Base-by-base conservation (phyloP, 345 rosid species). In the Eucalyptus cloeziana region DNA sequence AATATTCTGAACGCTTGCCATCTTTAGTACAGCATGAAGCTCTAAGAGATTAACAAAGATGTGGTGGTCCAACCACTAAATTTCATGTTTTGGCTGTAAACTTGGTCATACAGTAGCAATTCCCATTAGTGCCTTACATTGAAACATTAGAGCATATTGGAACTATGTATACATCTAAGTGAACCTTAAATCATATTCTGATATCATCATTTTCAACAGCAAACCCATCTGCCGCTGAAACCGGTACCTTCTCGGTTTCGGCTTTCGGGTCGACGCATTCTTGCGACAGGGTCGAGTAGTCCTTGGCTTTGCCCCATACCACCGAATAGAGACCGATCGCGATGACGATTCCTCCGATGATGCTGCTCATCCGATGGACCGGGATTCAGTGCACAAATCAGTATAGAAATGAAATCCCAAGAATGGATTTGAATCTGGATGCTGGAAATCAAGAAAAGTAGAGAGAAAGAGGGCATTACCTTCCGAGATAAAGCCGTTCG, bases 251-350 rank as follows among this genome's bases (percentile, higher is more conserved):
- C 30, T 79, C 90, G 54, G 88, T 86, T 50, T 88, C 90, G 52
- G 43, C 92, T 62, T 88, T 91, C 13, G 81, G 87, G 13, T 62
- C 67, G 25, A 21, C 79, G 19, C 86, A 31, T 54, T 31, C 88
- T 86, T 33, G 89, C 9, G 25, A 58, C 7, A 88, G 87, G 25
- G 50, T 87, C 47, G 89, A 87, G 86, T 89, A 93, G 88, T 96
- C 97, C 88, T 95, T 96, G 91, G 93, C 90, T 89, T 95, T 95
- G 1, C 96, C 97, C 97, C 95, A 95, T 90, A 93, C 95, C 44
- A 96, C 96, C 8, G 90, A 87, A 64, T 95, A 96, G 17, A 95
- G 92, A 13, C 96, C 96, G 12, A 87, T 31, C 5, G 98, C 97
- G 14, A 95, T 95, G 87, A 93, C 91, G 11, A 91, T 88, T 80